phyloP scores from a whole-genome alignment of 331 rosid species.

The Malus hybrid region DNA sequence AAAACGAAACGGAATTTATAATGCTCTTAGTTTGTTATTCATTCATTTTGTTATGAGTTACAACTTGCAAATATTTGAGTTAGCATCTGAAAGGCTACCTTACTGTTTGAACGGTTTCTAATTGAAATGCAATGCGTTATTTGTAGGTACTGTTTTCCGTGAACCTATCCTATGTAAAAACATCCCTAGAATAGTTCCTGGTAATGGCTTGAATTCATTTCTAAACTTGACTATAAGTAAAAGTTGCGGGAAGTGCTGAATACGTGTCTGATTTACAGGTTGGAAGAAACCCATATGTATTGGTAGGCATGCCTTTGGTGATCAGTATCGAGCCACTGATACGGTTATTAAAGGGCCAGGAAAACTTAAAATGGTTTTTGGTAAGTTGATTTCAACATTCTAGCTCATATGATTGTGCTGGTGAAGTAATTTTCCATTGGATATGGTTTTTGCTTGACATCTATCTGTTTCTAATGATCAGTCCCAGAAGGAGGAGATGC shows the following conservation, averaged over 20 bases:
- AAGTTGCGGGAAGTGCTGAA: constrained; percentile 10
- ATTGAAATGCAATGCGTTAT: neutral
- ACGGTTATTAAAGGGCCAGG: constrained; percentile 67
- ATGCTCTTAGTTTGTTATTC: neutral
- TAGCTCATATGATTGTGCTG: constrained; percentile 4
- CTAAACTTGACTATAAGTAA: constrained; percentile 13
- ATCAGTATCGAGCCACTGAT: constrained; percentile 97
- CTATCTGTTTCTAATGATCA: constrained; percentile 23
- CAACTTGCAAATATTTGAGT: neutral
- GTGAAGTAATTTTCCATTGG: neutral
- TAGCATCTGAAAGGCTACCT: neutral
- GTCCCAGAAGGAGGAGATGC: constrained; percentile 74
- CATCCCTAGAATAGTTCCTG: constrained; percentile 68
- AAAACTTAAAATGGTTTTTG: constrained; percentile 89
- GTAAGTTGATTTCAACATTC: constrained; percentile 39
- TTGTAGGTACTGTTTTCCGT: constrained; percentile 84
- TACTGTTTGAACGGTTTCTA: neutral
- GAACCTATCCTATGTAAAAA: constrained; percentile 88
- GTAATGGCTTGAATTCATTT: constrained; percentile 36
- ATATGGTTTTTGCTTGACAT: neutral
- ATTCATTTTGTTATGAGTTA: neutral
- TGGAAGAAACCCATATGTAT: constrained; percentile 99
- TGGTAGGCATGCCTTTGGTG: constrained; percentile 99
- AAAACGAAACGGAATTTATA: neutral
- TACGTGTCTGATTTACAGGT: constrained; percentile 51